Base-by-base conservation (phyloP, 305 asterid genomes). In the Solanum hybrid region DNA sequence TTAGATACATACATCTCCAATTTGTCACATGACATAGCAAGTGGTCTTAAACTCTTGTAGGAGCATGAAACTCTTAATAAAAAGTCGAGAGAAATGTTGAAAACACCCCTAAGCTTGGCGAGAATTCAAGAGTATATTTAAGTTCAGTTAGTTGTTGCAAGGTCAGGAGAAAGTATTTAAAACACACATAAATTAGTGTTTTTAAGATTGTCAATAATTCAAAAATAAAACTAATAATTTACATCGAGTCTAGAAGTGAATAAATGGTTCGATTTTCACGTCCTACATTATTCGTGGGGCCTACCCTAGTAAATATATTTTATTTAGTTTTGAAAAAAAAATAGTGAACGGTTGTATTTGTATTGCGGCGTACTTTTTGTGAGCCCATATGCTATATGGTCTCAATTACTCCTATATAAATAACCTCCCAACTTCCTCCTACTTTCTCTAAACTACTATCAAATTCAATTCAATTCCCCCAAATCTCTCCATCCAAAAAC, bases 341-440 rank as follows among this genome's bases (percentile, higher is more conserved):
- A 26, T 39, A 81, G 87, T 7, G 36, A 39, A 26, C 15, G 15
- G 87, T 79, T 86, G 89, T 3, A 76, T 76, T 86, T 70, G 89
- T 31, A 32, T 77, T 77, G 26, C 87, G 79, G 89, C 89, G 81
- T 86, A 38, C 34, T 81, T 81, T 37, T 81, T 12, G 7, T 38
- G 70, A 81, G 32, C 10, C 22, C 31, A 51, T 51, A 36, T 3
- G 31, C 22, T 6, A n/a, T 78, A 79, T 26, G 87, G 36, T 26
- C 24, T 14, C 26, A 39, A 24, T 77, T 77, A 34, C 26, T 81
- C 84, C 78, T 61, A 70, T 24, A 32, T 87, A 38, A 26, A 57
- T 61, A 86, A 37, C 89, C 29, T 31, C 78, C 70, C 89, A 80
- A 79, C 29, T 87, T 7, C 86, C 90, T 87, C 85, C 89, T 26